Evolutionary conservation across 148 eudicot species (phyloP), one percentile per base, ranked within the genome.

Genomic region (Vaccinium corymbosum): DNA sequence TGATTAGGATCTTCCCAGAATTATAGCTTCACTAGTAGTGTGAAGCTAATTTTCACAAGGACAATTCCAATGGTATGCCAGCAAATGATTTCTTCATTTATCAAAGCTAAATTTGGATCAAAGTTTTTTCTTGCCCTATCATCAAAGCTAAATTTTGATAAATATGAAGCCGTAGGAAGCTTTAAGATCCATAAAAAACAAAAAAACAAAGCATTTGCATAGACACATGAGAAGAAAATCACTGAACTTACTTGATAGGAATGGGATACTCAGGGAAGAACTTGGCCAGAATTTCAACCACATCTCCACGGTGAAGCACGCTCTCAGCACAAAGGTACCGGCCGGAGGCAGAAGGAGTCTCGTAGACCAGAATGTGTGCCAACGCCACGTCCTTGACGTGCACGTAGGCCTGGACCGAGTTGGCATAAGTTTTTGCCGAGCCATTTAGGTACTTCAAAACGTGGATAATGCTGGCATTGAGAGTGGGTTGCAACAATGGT

Each of bases 261-360:
- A 92, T 89, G 13, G 99, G 99, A 79, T 96, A 94, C 85, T 96
- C 98, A 0, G 99, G 98, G 80, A 96, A 96, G 76, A 91, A 96
- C 84, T 96, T 96, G 56, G 93, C 92, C 75, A 96, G 83, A 74
- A 94, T 96, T 46, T 94, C 95, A n/a, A 96, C 97, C 17, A 96
- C 93, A 1, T 94, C 99, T 0, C 93, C 93, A 1, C 99, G 98
- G 84, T 96, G 99, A 83, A 96, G 94, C 66, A 92, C 92, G 72
- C 92, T 91, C 82, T 96, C 97, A 0, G 94, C 99, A 59, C 99
- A 96, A 19, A 96, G 88, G 84, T 90, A 91, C 16, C 99, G 84
- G 3, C 98, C 98, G 0, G 93, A 92, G 0, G 98, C 95, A 0
- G 90, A 84, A 0, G 94, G 97, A 17, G 89, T 84, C 87, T 94